Evolutionary conservation across 2,329 filamentous ascomycete genomes (phyloP), one percentile per base, ranked within the genome.

Genomic region (Plenodomus tracheiphilus): DNA sequence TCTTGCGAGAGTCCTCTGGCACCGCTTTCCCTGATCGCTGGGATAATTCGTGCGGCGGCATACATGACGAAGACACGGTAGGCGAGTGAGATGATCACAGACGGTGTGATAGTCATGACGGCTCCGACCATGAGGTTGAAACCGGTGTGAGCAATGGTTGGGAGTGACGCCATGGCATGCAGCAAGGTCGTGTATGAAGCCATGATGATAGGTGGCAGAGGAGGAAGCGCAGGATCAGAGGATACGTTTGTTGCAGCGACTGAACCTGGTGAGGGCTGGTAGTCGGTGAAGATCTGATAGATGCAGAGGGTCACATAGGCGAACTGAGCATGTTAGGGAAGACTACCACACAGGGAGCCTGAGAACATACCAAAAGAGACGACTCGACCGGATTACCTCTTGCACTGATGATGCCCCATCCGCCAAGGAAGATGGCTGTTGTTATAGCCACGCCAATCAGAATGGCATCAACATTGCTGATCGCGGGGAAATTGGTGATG

Each of bases 221-320:
- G 94, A 34, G 94, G 94, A 53, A 97, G 94, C 20, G 96, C 92
- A n/a, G 89, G 85, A 51, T 95, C 88, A 13, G 82, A 68, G 13
- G 81, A 75, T 15, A 76, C 75, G 39, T 80, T 80, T 3, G 79
- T 74, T 15, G 72, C 70, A 22, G 84, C 81, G 25, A 81, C 77
- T 21, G 81, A 68, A 32, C 62, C 78, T 13, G 73, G 85, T 4
- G 89, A 92, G 2, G 94, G 91, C 60, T 93, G 85, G 75, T 97
- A 97, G 75, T 99, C 94, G 64, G 94, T 99, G 74, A 97, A 97
- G 72, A 97, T 97, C 74, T 99, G 94, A 76, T 97, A 99, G 68
- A 97, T 89, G 77, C 93, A 97, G 54, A 99, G 86, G n/a, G 96
- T 94, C 53, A 97, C 85, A 74, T 99, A 99, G 65, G 94, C 93